Base-by-base conservation (phyloP, 176 grass and related monocot species). In the Zoysia japonica region DNA sequence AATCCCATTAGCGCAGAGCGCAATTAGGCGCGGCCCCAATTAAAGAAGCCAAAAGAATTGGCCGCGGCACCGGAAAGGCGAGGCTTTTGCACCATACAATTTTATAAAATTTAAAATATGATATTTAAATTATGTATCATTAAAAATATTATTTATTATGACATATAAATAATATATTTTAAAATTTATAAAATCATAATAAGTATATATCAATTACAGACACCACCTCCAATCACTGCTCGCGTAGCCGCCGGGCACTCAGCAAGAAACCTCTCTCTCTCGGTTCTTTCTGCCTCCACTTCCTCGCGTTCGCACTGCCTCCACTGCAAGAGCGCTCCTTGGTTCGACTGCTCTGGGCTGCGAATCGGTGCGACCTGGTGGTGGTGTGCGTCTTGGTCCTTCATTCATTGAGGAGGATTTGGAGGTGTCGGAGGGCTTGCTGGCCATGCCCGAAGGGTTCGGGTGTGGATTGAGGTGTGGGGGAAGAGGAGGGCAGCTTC, bases 391-490 rank as follows among this genome's bases (percentile, higher is more conserved):
- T 62, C 61, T 72, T 65, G 83, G 19, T 50, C 42, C 40, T 76
- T 75, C 62, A 41, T 66, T 71, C 47, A 38, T 64, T 65, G 20
- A 19, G 62, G 72, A 74, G 74, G 56, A 66, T 17, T 49, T 48
- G 81, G 83, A 81, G 39, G 40, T 17, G 37, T 76, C 56, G 35
- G 71, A 20, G 57, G 17, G 51, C 81, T 68, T 70, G 74, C 64
- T 65, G 45, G 78, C 79, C 65, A 93, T 94, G 92, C 37, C 86
- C 75, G 11, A 74, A 62, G 86, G 68, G 20, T 53, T 48, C n/a
- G 50, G 72, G 56, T 80, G 91, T 94, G 92, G 88, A 86, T 61
- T 91, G 86, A 84, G 53, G 83, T 36, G 83, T 76, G 62, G 73
- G 83, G 73, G 74, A 68, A 65, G 80, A 85, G 85, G 92, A 84